Percentiles rank a stretch among this genome's conserved stretches.
Evolutionary conservation across 2,329 filamentous ascomycete species (phyloP).

Genomic region (Grosmannia clavigera): DNA sequence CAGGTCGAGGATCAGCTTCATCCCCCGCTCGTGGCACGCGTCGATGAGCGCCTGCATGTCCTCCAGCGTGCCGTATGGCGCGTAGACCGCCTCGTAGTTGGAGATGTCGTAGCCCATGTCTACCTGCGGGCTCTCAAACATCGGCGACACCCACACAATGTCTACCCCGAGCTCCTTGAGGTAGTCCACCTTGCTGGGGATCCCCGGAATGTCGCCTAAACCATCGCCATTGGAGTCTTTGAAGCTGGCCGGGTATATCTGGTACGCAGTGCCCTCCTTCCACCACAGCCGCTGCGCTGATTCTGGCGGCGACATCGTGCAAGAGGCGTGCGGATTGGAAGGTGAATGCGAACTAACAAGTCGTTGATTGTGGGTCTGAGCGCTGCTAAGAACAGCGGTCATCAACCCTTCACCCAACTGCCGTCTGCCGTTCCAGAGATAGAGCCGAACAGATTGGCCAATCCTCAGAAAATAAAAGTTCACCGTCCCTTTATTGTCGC

Average conservation of each 20-base stretch:
- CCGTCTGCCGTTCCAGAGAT: neutral
- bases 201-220: slow-evolving; percentile 52
- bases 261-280: slow-evolving; percentile 14
- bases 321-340: neutral
- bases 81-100: slow-evolving; percentile 45
- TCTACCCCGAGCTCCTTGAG: slow-evolving; percentile 48
- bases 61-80: slow-evolving; percentile 47
- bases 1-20: slow-evolving; percentile 50
- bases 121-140: slow-evolving; percentile 38
- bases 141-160: slow-evolving; percentile 45
- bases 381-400: neutral
- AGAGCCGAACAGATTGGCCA: neutral
- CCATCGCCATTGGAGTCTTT: slow-evolving; percentile 47
- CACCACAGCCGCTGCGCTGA: slow-evolving; percentile 8
- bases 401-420: neutral
- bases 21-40: slow-evolving; percentile 46
- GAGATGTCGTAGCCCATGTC: slow-evolving; percentile 56
- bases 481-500: too few relatives aligned
- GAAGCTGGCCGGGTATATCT: slow-evolving; percentile 45
- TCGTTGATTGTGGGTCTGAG: neutral
- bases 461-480: too few relatives aligned
- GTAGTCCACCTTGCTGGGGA: slow-evolving; percentile 53
- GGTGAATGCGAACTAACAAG: neutral
- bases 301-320: neutral
- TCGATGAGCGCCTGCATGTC: slow-evolving; percentile 52